Evolutionary conservation across 768 basidiomycete species (phyloP).

Genomic region (Gloeostereum incarnatum): DNA sequence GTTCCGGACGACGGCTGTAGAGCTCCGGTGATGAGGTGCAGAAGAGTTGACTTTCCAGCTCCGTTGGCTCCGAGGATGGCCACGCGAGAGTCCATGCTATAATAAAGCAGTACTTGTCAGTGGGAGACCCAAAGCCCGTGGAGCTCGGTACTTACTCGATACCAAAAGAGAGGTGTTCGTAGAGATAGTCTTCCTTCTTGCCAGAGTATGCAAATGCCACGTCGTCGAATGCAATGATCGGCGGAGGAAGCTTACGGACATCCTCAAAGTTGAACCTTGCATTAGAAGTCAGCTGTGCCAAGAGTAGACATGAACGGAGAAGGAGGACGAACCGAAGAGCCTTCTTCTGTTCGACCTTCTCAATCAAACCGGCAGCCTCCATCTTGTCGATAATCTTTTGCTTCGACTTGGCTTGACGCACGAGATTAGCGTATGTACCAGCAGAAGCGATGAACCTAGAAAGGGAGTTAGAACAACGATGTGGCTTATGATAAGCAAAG

Average conservation of each 20-base stretch:
- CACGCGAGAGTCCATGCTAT: conserved; percentile 87
- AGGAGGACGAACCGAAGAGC: conserved; percentile 39
- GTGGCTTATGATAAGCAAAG: conserved; percentile 1
- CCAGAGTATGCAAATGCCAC: conserved; percentile 97
- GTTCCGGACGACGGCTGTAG: conserved; percentile 81
- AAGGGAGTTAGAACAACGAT: conserved; percentile 6
- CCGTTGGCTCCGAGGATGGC: conserved; percentile 97
- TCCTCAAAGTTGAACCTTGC: conserved; percentile 90
- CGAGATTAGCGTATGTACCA: conserved; percentile 98
- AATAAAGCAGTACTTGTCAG: neutral
- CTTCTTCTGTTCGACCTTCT: conserved; percentile 73
- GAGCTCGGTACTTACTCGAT: conserved; percentile 72
- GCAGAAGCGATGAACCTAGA: conserved; percentile 94
- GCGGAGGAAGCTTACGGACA: conserved; percentile 86
- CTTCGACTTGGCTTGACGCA: conserved; percentile 98
- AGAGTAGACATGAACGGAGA: neutral
- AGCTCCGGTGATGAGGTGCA: conserved; percentile 79
- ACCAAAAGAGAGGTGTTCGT: conserved; percentile 88
- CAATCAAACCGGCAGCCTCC: conserved; percentile 96
- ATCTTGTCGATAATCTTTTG: conserved; percentile 99
- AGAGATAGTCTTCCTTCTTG: conserved; percentile 79
- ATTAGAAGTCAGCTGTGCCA: neutral
- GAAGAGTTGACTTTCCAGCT: conserved; percentile 87
- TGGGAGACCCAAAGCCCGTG: conserved; percentile 46
- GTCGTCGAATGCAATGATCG: conserved; percentile 92